phyloP scores from a whole-genome alignment of 164 flowering plant genomes.

The Protea cynaroides region DNA sequence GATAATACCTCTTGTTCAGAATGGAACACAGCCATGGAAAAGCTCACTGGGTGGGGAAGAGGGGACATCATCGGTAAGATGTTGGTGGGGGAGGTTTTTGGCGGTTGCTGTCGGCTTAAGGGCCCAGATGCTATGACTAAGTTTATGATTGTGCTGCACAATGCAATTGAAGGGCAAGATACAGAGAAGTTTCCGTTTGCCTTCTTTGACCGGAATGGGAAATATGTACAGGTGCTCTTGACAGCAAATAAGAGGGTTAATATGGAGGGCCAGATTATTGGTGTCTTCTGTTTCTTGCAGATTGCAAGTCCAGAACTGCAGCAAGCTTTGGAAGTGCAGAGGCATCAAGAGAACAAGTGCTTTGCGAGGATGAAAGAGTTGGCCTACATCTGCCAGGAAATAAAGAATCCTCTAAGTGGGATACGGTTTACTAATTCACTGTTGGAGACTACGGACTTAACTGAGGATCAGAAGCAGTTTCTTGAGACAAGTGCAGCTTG shows the following conservation, averaged over 20 bases:
- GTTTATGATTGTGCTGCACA: slow-evolving; percentile 86
- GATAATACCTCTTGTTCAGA: slow-evolving; percentile 90
- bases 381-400: slow-evolving; percentile 87
- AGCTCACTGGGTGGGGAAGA: slow-evolving; percentile 81
- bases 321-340: slow-evolving; percentile 67
- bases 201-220: slow-evolving; percentile 66
- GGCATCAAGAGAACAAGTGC: slow-evolving; percentile 65
- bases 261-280: slow-evolving; percentile 69
- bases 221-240: slow-evolving; percentile 77
- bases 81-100: slow-evolving; percentile 91
- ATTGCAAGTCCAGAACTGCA: slow-evolving; percentile 87
- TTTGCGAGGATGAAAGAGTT: slow-evolving; percentile 77
- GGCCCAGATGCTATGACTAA: slow-evolving; percentile 87
- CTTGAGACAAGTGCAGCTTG: slow-evolving; percentile 92
- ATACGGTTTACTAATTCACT: slow-evolving; percentile 76
- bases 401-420: slow-evolving; percentile 83
- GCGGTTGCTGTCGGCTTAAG: slow-evolving; percentile 79
- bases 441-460: slow-evolving; percentile 64
- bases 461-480: slow-evolving; percentile 87
- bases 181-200: slow-evolving; percentile 72
- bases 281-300: slow-evolving; percentile 96
- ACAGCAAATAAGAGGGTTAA: slow-evolving; percentile 88
- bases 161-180: slow-evolving; percentile 82
- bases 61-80: slow-evolving; percentile 71
- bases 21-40: slow-evolving; percentile 97